Conservation (phyloP, 495 filamentous ascomycete genomes). For the Terfezia boudieri region DNA sequence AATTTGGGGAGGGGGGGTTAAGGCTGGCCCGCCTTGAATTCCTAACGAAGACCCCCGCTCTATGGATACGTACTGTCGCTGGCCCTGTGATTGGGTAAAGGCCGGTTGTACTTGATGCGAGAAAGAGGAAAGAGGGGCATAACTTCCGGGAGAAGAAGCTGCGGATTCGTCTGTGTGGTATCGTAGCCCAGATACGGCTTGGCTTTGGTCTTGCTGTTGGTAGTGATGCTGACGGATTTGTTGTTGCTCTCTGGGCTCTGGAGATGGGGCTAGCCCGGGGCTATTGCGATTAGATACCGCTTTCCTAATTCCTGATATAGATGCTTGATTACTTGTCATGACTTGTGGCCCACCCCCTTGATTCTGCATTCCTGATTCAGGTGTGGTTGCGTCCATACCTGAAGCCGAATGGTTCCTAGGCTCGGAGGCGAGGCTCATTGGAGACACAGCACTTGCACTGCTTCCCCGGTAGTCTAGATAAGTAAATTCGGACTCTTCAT, state of each 20-base stretch:
- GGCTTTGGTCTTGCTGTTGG: not conserved
- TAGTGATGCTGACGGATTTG: not conserved
- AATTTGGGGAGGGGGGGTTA: no score
- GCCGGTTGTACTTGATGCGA: not conserved
- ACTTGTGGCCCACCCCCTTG: constrained; percentile 3
- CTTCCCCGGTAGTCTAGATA: not conserved
- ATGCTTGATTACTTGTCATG: not conserved
- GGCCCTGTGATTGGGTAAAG: not conserved
- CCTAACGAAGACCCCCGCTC: no score
- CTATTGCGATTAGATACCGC: no score
- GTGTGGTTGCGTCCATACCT: no score
- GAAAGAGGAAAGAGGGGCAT: not conserved
- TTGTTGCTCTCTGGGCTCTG: no score
- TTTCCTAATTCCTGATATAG: no score
- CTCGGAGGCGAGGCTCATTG: not conserved
- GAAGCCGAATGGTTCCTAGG: not conserved
- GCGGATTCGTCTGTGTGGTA: not conserved
- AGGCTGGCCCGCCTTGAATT: no score
- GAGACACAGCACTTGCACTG: not conserved
- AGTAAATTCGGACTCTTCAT: constrained; percentile 19
- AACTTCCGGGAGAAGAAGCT: not conserved
- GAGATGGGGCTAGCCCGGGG: no score
- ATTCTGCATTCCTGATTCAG: not conserved
- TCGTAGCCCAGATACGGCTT: not conserved
- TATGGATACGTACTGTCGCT: not conserved